A percentile compares a stretch with the other conserved stretches of the same genome.
Conservation (phyloP, 2,329 filamentous ascomycete species). For the Alternaria brassicae region DNA sequence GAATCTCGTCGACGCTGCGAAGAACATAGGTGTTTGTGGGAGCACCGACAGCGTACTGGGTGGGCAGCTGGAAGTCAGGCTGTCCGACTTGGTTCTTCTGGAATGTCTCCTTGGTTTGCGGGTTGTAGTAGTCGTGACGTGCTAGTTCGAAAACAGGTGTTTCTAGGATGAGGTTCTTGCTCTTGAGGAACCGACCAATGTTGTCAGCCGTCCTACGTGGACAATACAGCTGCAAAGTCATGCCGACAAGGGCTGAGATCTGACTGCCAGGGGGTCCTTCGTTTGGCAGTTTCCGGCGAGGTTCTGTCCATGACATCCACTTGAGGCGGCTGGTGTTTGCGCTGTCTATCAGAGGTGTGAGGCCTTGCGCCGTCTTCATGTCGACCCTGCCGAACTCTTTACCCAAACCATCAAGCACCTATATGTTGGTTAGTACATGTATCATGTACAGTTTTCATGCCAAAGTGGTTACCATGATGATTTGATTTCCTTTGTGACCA, state of each 20-base stretch:
- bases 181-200: conserved; percentile 73
- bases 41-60: conserved; percentile 14
- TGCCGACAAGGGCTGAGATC: conserved; percentile 48
- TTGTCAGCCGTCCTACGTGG: conserved; percentile 68
- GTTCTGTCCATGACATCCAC: conserved; percentile 73
- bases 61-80: conserved; percentile 21
- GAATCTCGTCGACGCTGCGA: conserved; percentile 75
- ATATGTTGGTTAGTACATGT: neutral
- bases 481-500: conserved; percentile 62
- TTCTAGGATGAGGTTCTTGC: conserved; percentile 71
- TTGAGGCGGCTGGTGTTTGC: conserved; percentile 68
- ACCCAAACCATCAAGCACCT: conserved; percentile 71
- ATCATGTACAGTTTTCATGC: neutral
- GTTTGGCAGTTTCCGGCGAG: conserved; percentile 67
- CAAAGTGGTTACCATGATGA: conserved; percentile 64
- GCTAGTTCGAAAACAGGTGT: conserved; percentile 69
- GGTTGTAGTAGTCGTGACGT: conserved; percentile 75
- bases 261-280: conserved; percentile 56
- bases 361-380: conserved; percentile 66
- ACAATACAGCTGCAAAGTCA: conserved; percentile 82
- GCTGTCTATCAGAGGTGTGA: conserved; percentile 75
- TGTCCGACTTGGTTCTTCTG: conserved; percentile 23
- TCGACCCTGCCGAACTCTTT: conserved; percentile 81
- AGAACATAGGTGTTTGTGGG: conserved; percentile 25
- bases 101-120: conserved; percentile 59